Percentiles rank a stretch among this genome's conserved stretches.
Conservation (phyloP, 2,329 filamentous ascomycete species). For the Geosmithia flava region DNA sequence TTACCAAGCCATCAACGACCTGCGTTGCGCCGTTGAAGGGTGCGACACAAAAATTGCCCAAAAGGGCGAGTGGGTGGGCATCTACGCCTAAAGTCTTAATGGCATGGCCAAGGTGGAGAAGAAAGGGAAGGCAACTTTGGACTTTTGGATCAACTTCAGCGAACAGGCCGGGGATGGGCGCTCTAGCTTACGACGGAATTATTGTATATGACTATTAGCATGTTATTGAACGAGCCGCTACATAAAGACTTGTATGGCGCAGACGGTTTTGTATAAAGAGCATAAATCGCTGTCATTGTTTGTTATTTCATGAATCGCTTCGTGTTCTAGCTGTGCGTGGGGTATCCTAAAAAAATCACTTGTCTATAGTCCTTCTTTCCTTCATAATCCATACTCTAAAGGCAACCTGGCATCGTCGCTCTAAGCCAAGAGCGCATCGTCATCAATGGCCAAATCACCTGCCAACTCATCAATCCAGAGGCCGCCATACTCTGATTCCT, state of each 20-base stretch:
- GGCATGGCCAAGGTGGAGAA: neutral
- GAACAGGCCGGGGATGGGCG: too few species aligned
- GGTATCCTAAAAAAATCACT: neutral
- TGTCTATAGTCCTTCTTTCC: neutral
- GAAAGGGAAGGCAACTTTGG: neutral
- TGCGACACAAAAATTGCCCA: constrained; percentile 39
- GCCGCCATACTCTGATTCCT: constrained; percentile 23
- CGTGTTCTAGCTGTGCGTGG: neutral
- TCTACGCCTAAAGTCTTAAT: constrained; percentile 22
- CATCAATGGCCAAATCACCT: neutral
- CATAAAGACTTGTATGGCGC: neutral
- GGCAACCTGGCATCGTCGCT: neutral
- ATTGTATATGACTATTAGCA: too few species aligned
- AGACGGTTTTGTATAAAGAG: neutral
- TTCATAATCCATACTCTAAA: neutral
- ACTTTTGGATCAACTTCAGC: neutral
- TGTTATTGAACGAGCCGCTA: too few species aligned
- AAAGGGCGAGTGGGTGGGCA: constrained; percentile 49
- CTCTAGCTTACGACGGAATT: too few species aligned
- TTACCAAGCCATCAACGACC: constrained; percentile 11
- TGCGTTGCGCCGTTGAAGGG: constrained; percentile 43
- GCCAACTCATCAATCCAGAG: constrained; percentile 24
- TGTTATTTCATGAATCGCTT: neutral
- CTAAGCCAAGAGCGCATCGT: neutral
- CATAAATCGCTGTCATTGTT: neutral